Conservation (phyloP, 208 protist genomes). For the Crithidia expoeki region DNA sequence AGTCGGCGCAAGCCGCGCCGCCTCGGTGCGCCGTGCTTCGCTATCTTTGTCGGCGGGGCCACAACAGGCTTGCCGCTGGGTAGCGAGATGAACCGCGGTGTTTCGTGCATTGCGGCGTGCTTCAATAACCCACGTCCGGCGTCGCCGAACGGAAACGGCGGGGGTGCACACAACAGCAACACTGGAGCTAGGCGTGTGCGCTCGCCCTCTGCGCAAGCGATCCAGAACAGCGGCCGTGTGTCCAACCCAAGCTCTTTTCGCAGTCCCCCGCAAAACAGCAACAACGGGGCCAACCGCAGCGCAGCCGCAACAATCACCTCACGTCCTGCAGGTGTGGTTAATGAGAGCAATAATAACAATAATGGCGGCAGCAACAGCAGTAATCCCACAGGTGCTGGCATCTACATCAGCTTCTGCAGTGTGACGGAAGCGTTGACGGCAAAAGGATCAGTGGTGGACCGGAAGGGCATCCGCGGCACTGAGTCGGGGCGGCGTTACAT, state of each 20-base stretch:
- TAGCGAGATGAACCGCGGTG: slow-evolving; percentile 8
- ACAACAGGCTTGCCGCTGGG: slow-evolving; percentile 1
- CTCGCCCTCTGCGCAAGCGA: slow-evolving; percentile 2
- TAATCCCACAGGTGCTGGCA: neutral
- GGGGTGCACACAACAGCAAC: slow-evolving; percentile 1
- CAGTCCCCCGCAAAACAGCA: neutral
- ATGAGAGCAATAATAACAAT: neutral
- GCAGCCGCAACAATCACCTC: neutral
- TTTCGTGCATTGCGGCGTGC: slow-evolving; percentile 36
- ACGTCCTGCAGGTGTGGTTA: too few species aligned
- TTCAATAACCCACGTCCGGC: slow-evolving; percentile 30
- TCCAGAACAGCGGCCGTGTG: neutral
- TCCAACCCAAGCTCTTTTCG: neutral
- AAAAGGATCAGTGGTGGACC: slow-evolving; percentile 28
- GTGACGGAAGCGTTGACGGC: slow-evolving; percentile 34
- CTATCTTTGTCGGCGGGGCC: slow-evolving; percentile 35
- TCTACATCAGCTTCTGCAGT: slow-evolving; percentile 32
- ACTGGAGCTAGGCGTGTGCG: slow-evolving; percentile 6
- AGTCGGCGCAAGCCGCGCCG: slow-evolving; percentile 22
- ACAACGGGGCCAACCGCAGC: neutral
- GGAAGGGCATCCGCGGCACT: slow-evolving; percentile 38
- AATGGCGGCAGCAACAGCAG: neutral
- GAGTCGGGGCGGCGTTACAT: slow-evolving; percentile 35
- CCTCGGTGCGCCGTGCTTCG: slow-evolving; percentile 39
- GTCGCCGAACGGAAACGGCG: neutral